Base-by-base conservation (phyloP, 208 protist genomes). In the Histomonas meleagridis region DNA sequence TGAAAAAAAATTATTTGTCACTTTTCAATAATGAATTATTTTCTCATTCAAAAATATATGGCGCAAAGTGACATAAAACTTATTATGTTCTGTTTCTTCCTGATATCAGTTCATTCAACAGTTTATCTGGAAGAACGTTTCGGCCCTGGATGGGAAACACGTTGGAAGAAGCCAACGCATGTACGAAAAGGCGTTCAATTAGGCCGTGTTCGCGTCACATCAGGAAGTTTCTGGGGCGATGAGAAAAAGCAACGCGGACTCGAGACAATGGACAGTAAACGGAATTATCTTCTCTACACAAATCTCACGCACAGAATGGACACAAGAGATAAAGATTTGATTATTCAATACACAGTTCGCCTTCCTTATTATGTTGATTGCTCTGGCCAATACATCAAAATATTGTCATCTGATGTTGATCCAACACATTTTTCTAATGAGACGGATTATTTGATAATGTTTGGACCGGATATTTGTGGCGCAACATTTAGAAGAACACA, bases 391-490 rank as follows among this genome's bases (percentile, higher is more conserved):
- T 91, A 91, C 55, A 65, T 91, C 49, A 91, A 91, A 91, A 3
- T 91, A 9, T 35, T 91, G 10, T 32, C 23, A 10, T 21, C 18
- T 7, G 7, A 4, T 49, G 86, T 32, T 49, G 86, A 91, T 70
- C 14, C 40, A 32, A 43, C 18, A 12, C 28, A 23, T 43, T 91
- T 91, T 55, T 86, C 76, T 38, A 86, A 86, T 49, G 65, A 91
- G 35, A 93, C 94, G n/a, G 79, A 92, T 23, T 95, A 94, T 92
- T 55, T 90, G 26, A 62, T 95, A 40, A 94, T 95, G 94, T 95
- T 95, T 51, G 94, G 94, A 12, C 94, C 94, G 28, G 94, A 95
- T 91, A 94, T 93, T 90, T 95, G 94, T 62, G 94, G 92, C 12
- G 40, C 76, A 10, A 72, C 38, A 21, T 62, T 62, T 12, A 23